Evolutionary conservation across 441 rosid species (phyloP), one percentile per base, ranked within the genome.

Genomic region (Gossypium schwendimanii): DNA sequence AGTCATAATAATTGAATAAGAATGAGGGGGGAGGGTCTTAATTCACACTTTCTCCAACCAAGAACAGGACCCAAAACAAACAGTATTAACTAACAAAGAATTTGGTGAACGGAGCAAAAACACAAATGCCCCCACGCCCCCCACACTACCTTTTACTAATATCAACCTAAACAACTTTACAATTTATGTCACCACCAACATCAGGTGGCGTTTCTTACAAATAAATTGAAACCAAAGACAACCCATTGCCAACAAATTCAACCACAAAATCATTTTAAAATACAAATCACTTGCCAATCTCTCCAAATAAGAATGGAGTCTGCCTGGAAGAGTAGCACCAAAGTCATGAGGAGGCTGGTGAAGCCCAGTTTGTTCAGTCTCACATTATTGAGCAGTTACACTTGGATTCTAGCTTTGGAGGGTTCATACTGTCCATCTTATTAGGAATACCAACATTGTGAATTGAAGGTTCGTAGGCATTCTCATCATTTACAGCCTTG

Each of bases 351-450:
- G 50, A 26, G 61, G 76, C 69, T 52, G 71, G 70, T 41, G 18
- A 33, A 45, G 55, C 63, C 12, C 69, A 54, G 45, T 17, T 18
- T 71, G 71, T 31, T 54, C 6, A 50, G 72, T 26, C 58, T 59
- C 91, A 96, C 98, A 96, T 91, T 84, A 96, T 90, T 71, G 94
- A 80, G 94, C 99, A 96, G 76, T 96, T 96, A 88, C 99, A 96
- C 85, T 93, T 96, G 50, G 91, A 88, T 81, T 96, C 97, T 57
- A 91, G 90, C 90, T 90, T 91, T 5, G 91, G 91, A 67, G 97
- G 96, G 82, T 95, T 87, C 74, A 70, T 20, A 39, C 81, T 86
- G 72, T 90, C 97, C 73, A 75, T 80, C 77, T 88, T 86, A 57
- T 81, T 74, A 21, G 94, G 90, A 62, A 85, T 75, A 73, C 90